Base-by-base conservation (phyloP, 2,329 filamentous ascomycete species). In the Nemania diffusa region DNA sequence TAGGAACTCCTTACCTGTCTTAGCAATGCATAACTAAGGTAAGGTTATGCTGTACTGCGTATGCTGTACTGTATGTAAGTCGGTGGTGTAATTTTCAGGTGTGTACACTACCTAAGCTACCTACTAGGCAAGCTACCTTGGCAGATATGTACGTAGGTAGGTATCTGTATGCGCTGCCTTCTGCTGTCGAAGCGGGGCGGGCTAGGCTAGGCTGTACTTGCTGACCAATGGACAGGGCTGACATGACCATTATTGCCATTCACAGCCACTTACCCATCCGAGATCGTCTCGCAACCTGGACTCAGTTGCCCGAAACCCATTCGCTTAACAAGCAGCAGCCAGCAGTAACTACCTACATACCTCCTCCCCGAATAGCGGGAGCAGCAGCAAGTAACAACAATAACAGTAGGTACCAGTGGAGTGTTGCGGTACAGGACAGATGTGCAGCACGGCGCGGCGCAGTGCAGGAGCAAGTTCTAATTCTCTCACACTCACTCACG, bases 211-310 rank as follows among this genome's bases (percentile, higher is more conserved):
- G 57, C 46, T 62, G 48, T 62, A 58, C 57, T 62, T 60, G 59
- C 64, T 62, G 57, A 64, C 67, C 67, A 69, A 69, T 69, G 60
- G 53, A 61, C 66, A 65, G 66, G 65, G 65, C 65, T 67, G 65
- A 67, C 65, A 60, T 51, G 61, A 15, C 51, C 65, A 37, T 65
- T 46, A 44, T 40, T 51, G 58, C 58, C 58, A 24, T 59, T 34
- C 55, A 65, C 66, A 68, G 62, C 62, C 66, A 62, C 53, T 15
- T 51, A 51, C 48, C 62, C 58, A 57, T 60, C 59, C 55, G 52
- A 52, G 62, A 66, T 67, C 61, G 64, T 64, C 67, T 69, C 57
- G 67, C 64, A 64, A 61, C 67, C 58, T 42, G 44, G 40, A 51
- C 51, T 68, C 46, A 57, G 57, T 59, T 57, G 64, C 34, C 64